Conservation (phyloP, 495 filamentous ascomycete species). For the Neurospora terricola region DNA sequence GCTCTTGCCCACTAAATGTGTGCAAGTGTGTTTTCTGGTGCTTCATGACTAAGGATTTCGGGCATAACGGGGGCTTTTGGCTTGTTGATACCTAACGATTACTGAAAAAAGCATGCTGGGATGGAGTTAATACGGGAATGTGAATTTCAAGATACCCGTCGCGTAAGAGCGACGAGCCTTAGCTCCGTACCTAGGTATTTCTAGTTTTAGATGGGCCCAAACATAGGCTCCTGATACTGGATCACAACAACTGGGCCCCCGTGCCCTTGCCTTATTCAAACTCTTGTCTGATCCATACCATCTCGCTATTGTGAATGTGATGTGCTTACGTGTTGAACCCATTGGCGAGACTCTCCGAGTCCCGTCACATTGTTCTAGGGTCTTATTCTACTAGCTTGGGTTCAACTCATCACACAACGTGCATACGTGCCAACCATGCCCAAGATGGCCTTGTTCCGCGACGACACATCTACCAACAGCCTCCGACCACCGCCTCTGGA, state of each 20-base stretch:
- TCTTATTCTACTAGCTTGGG: not conserved
- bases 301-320: not conserved
- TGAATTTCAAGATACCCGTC: not conserved
- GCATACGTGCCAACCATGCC: not conserved
- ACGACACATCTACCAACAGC: not conserved
- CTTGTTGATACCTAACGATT: slow-evolving; percentile 13
- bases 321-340: not conserved
- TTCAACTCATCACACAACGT: not conserved
- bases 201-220: not conserved
- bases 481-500: not conserved
- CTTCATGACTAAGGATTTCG: slow-evolving; percentile 4
- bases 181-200: not conserved
- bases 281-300: not conserved
- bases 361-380: not conserved
- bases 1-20: slow-evolving; percentile 50
- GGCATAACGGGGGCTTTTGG: slow-evolving; percentile 12
- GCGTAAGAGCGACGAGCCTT: not conserved
- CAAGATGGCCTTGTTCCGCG: not conserved
- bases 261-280: not conserved
- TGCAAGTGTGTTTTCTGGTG: slow-evolving; percentile 1
- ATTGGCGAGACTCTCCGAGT: not conserved
- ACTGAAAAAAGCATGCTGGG: slow-evolving; percentile 19
- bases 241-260: not conserved
- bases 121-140: slow-evolving; percentile 11
- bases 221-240: not conserved